Evolutionary conservation across 192 early-diverging fungal genomes (phyloP).

Genomic region (Dispira parvispora): DNA sequence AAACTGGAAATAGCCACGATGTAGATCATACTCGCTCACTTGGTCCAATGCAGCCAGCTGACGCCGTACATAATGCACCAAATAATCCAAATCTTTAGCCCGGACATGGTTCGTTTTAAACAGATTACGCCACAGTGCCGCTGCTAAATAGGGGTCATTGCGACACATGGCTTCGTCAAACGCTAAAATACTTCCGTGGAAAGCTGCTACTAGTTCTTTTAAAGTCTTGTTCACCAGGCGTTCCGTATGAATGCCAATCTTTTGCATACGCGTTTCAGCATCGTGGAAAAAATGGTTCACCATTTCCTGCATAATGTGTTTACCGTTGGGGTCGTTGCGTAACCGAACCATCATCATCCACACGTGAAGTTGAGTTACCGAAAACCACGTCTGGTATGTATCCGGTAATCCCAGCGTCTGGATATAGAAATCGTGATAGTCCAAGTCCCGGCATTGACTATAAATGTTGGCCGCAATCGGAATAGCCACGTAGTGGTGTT

Average conservation of each 20-base stretch:
- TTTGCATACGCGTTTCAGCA: constrained; percentile 65
- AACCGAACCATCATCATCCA: constrained; percentile 87
- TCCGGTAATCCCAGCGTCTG: constrained; percentile 44
- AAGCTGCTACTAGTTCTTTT: constrained; percentile 64
- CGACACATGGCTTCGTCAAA: constrained; percentile 83
- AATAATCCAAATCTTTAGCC: constrained; percentile 1
- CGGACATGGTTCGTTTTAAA: not conserved
- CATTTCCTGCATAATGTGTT: constrained; percentile 71
- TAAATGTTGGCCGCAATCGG: constrained; percentile 7
- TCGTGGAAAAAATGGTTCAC: constrained; percentile 80
- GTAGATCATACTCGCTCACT: constrained; percentile 13
- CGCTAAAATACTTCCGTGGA: constrained; percentile 76
- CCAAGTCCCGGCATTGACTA: constrained; percentile 12
- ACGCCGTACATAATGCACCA: constrained; percentile 11
- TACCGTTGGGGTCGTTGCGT: constrained; percentile 48
- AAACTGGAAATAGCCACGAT: constrained; percentile 20
- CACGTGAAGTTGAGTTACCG: constrained; percentile 72
- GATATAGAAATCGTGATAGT: constrained; percentile 24
- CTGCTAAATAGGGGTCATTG: constrained; percentile 73
- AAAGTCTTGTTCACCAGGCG: constrained; percentile 57
- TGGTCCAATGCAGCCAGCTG: constrained; percentile 20
- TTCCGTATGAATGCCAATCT: constrained; percentile 57
- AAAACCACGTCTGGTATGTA: constrained; percentile 92
- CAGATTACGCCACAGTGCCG: constrained; percentile 65
- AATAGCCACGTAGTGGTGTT: not conserved